Evolutionary conservation across 2,329 filamentous ascomycete species (phyloP).

Genomic region (Blastomyces gilchristii): DNA sequence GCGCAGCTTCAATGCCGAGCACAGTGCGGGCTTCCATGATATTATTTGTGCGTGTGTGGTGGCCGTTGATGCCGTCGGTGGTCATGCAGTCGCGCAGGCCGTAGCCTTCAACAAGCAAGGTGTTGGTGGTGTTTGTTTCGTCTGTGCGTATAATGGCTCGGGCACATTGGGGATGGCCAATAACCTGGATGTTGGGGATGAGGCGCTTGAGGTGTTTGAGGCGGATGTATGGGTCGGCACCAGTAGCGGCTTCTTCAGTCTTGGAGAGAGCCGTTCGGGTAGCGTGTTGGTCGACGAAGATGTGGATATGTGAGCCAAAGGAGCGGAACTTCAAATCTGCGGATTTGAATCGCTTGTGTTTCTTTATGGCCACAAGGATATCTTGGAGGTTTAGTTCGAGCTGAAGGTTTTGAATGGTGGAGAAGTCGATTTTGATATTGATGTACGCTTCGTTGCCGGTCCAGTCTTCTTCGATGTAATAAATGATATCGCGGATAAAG

Average conservation of each 20-base stretch:
- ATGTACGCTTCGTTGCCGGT: constrained; percentile 65
- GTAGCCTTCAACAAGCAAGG: constrained; percentile 85
- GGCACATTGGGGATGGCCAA: constrained; percentile 74
- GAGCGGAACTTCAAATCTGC: constrained; percentile 53
- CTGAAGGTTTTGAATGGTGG: constrained; percentile 68
- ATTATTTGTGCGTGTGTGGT: constrained; percentile 65
- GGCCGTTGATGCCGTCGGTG: constrained; percentile 79
- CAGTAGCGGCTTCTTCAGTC: constrained; percentile 35
- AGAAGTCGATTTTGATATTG: constrained; percentile 68
- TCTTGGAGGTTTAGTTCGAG: constrained; percentile 65
- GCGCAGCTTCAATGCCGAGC: constrained; percentile 88
- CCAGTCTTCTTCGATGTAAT: constrained; percentile 82
- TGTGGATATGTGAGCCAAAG: constrained; percentile 51
- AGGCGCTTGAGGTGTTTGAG: constrained; percentile 77
- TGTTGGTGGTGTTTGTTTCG: constrained; percentile 56
- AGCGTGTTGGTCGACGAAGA: constrained; percentile 50
- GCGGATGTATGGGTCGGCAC: constrained; percentile 42
- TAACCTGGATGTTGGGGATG: constrained; percentile 74
- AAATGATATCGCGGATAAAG: constrained; percentile 69
- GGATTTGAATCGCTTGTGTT: constrained; percentile 64
- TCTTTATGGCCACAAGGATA: constrained; percentile 66
- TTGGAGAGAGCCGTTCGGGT: constrained; percentile 30
- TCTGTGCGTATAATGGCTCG: constrained; percentile 83
- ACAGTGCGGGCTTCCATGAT: constrained; percentile 83
- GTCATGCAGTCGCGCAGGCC: constrained; percentile 83